Base-by-base conservation (phyloP, 164 flowering plant species). In the Tinospora cordifolia region DNA sequence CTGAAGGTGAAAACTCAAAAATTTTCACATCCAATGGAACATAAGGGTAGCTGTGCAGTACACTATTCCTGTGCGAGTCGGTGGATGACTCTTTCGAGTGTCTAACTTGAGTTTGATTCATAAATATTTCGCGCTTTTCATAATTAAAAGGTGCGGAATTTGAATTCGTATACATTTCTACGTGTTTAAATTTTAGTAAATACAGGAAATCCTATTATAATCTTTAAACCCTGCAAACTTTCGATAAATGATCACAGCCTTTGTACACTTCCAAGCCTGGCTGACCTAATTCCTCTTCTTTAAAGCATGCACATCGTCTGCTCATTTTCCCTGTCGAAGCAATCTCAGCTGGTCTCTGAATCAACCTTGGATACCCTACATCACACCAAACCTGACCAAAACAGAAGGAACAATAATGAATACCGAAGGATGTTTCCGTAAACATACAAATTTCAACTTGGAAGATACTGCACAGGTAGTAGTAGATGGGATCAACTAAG, bases 281-380 rank as follows among this genome's bases (percentile, higher is more conserved):
- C 21, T 22, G 59, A 22, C 71, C 82, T 6, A 93, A 83, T 67
- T 91, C 86, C 51, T 82, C 87, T 77, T 86, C 89, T 71, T 76
- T 79, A 69, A 85, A 83, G 81, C 98, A 91, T n/a, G 88, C 95
- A 76, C 98, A 91, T 0, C 90, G 85, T 75, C 80, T 87, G 80
- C 96, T 94, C 90, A 89, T 86, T 78, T 84, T 87, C 69, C 97
- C 96, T 0, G 92, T 90, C 82, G 90, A 71, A 8, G 96, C 97
- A 62, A 91, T 91, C 71, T 88, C 96, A 1, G 75, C 30, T n/a
- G 98, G 97, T 66, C 91, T 84, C 79, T 90, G 90, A 49, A 94
- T 88, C 66, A 94, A 72, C 75, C 98, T 88, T 24, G 98, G 98
- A 76, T 85, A 83, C 46, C 94, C 96, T 51, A 14, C 77, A 8